These are phyloP conservation scores for Selaginella moellendorffii DNA, from an alignment of 75 land plant species.

Conservation along the genomic window DNA sequence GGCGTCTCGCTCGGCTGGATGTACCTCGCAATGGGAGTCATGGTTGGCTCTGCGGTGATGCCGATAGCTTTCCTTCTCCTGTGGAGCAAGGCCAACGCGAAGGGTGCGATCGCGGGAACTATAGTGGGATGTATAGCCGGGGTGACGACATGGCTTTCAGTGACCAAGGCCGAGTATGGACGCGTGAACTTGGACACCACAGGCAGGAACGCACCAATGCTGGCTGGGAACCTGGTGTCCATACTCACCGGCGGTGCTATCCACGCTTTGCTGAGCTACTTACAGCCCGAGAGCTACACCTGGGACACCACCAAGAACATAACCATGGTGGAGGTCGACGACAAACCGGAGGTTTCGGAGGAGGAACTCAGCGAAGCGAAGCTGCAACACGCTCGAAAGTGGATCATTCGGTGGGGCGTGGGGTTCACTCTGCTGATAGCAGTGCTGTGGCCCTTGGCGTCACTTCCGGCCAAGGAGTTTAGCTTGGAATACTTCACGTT, in stretches of 20 bases:
- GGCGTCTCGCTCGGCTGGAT: conserved; percentile 95
- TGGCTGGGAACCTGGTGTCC: conserved; percentile 88
- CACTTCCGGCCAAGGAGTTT: conserved; percentile 79
- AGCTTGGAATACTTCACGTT: conserved; percentile 73
- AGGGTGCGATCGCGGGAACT: conserved; percentile 69
- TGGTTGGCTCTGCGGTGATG: conserved; percentile 91
- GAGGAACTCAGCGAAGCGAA: conserved; percentile 66
- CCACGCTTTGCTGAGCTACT: conserved; percentile 54
- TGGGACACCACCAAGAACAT: conserved; percentile 72
- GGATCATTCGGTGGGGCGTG: conserved; percentile 94
- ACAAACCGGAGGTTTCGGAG: conserved; percentile 33
- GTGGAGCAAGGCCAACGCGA: conserved; percentile 91
- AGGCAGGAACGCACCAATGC: conserved; percentile 93
- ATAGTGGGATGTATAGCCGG: conserved; percentile 60
- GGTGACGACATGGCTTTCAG: conserved; percentile 65
- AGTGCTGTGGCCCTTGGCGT: conserved; percentile 66
- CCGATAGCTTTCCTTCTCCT: conserved; percentile 90
- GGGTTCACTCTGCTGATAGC: conserved; percentile 67
- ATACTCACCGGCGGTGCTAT: conserved; percentile 69
- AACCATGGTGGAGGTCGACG: conserved; percentile 59
- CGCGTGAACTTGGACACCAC: conserved; percentile 71
- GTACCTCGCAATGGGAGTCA: conserved; percentile 95
- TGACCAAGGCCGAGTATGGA: conserved; percentile 56
- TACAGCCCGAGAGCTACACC: conserved; percentile 82
- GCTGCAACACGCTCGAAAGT: conserved; percentile 43